phyloP scores from a whole-genome alignment of 2,329 filamentous ascomycete genomes.

The Coleophoma crateriformis region DNA sequence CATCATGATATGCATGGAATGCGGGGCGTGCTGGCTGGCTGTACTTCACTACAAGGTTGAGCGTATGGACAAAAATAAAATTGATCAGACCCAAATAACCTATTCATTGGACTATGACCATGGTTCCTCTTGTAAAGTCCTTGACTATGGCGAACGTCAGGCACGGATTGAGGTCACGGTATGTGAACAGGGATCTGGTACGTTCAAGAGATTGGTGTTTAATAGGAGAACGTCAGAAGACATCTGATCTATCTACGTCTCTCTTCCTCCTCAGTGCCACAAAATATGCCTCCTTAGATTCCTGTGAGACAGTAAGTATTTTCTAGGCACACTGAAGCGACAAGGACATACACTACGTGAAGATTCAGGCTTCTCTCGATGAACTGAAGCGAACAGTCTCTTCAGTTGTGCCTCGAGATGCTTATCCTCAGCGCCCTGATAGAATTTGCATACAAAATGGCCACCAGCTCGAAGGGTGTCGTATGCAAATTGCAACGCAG shows the following conservation, averaged over 20 bases:
- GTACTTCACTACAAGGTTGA: neutral
- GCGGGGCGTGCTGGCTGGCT: slow-evolving; percentile 3
- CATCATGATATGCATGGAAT: slow-evolving; percentile 9
- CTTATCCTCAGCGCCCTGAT: slow-evolving; percentile 85
- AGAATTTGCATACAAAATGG: slow-evolving; percentile 96
- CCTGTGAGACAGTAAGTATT: slow-evolving; percentile 39
- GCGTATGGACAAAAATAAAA: neutral
- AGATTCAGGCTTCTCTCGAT: slow-evolving; percentile 85
- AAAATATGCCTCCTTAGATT: slow-evolving; percentile 83
- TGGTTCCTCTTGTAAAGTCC: too few relatives aligned
- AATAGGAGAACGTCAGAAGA: slow-evolving; percentile 17
- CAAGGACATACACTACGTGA: slow-evolving; percentile 67
- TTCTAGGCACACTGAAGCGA: neutral
- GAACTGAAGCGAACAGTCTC: slow-evolving; percentile 72
- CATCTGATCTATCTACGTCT: slow-evolving; percentile 36
- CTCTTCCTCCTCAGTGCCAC: slow-evolving; percentile 69
- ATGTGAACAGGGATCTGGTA: too few relatives aligned
- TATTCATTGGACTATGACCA: neutral
- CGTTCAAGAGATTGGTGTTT: too few relatives aligned
- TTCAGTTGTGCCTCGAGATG: slow-evolving; percentile 68
- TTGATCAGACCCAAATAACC: neutral
- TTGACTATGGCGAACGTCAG: too few relatives aligned
- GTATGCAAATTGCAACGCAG: slow-evolving; percentile 78
- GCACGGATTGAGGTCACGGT: too few relatives aligned
- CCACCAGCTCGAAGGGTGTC: slow-evolving; percentile 79